Evolutionary conservation across 768 basidiomycete species (phyloP).

Genomic region (Gymnopilus junonius): DNA sequence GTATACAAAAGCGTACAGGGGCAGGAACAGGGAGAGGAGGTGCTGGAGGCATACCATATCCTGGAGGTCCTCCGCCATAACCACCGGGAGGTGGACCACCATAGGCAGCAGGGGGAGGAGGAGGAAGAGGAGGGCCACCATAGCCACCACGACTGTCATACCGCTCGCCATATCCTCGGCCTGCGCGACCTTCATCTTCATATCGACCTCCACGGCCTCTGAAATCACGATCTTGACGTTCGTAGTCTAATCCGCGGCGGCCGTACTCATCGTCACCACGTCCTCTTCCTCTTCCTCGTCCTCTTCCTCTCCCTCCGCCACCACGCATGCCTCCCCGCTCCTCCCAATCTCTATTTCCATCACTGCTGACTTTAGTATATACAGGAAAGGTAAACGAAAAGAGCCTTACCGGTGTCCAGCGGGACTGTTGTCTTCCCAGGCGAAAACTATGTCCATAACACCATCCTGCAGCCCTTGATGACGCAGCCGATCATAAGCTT

Average conservation of each 20-base stretch:
- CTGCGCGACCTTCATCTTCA: constrained; percentile 43
- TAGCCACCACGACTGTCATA: constrained; percentile 47
- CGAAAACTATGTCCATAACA: constrained; percentile 84
- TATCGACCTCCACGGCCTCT: constrained; percentile 44
- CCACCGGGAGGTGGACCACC: constrained; percentile 27
- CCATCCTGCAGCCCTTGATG: constrained; percentile 85
- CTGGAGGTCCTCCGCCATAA: constrained; percentile 15
- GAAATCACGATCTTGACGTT: constrained; percentile 51
- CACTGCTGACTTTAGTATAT: constrained; percentile 25
- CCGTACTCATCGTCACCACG: constrained; percentile 51
- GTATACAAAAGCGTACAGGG: constrained; percentile 18
- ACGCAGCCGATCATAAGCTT: constrained; percentile 80
- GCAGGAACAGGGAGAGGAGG: constrained; percentile 29
- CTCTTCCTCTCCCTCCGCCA: constrained; percentile 33
- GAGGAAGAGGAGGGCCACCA: constrained; percentile 28
- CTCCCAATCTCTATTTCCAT: constrained; percentile 54
- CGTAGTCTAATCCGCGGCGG: constrained; percentile 51
- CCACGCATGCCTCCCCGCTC: constrained; percentile 35
- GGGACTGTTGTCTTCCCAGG: constrained; percentile 76
- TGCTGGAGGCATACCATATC: constrained; percentile 36
- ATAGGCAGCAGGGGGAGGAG: constrained; percentile 10
- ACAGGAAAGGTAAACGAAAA: not conserved
- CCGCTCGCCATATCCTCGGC: constrained; percentile 46
- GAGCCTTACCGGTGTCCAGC: constrained; percentile 37
- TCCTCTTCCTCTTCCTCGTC: constrained; percentile 33